A percentile compares a stretch with the other conserved stretches of the same genome.
Conservation (phyloP, 1,284 basidiomycete genomes). For the Rhodotorula sp. region DNA sequence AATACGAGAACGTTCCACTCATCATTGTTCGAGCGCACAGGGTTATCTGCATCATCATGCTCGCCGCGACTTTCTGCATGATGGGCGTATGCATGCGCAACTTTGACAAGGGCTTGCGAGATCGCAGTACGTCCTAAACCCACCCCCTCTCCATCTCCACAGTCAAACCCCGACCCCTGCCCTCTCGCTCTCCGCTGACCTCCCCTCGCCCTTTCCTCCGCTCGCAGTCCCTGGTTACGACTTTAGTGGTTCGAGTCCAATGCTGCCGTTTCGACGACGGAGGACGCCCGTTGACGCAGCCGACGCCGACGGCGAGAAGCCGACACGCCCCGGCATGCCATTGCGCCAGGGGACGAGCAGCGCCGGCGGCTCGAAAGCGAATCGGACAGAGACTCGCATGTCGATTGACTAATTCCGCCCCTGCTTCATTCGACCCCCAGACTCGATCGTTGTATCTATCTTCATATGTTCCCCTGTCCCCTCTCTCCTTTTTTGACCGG, state of each 20-base stretch:
- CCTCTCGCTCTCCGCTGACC: too few species aligned
- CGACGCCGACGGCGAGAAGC: not conserved
- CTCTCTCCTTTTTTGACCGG: too few species aligned
- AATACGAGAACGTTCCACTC: too few species aligned
- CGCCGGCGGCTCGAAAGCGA: not conserved
- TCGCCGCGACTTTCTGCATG: slow-evolving; percentile 27
- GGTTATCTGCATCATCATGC: slow-evolving; percentile 30
- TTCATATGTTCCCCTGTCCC: too few species aligned
- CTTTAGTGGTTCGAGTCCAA: slow-evolving; percentile 4
- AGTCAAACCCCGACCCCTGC: too few species aligned
- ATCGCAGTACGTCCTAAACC: slow-evolving; percentile 23
- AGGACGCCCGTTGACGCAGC: not conserved
- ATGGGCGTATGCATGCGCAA: slow-evolving; percentile 34
- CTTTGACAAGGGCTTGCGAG: slow-evolving; percentile 32
- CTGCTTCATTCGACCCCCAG: not conserved
- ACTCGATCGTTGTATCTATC: not conserved
- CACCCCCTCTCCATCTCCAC: not conserved
- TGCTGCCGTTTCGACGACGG: slow-evolving; percentile 1
- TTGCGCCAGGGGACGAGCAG: not conserved
- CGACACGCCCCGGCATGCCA: not conserved
- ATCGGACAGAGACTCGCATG: slow-evolving; percentile 11
- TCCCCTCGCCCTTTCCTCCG: not conserved
- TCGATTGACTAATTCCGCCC: not conserved
- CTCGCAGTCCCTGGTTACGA: slow-evolving; percentile 29
- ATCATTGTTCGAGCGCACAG: not conserved